Conservation (phyloP, 1,284 basidiomycete species). For the Ceratobasidium sp. region DNA sequence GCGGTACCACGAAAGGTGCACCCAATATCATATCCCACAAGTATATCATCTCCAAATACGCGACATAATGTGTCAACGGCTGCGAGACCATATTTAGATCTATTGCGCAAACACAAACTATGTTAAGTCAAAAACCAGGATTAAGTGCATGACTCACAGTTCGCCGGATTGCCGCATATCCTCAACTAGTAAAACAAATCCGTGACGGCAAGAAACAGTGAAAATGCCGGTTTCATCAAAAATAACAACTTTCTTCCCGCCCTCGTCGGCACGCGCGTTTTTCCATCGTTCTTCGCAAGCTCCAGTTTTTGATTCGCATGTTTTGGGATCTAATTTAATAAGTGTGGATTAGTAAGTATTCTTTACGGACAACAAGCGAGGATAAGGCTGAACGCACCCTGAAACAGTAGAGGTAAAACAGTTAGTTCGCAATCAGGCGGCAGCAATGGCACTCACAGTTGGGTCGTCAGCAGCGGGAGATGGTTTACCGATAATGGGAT, state of each 20-base stretch:
- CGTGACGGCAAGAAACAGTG: conserved; percentile 54
- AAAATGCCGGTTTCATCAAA: conserved; percentile 56
- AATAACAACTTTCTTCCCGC: conserved; percentile 51
- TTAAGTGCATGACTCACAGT: conserved; percentile 51
- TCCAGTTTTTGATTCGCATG: conserved; percentile 5
- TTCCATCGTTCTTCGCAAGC: conserved; percentile 53
- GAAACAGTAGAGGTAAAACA: too few relatives aligned
- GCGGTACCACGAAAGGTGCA: conserved; percentile 46
- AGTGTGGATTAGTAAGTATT: too few relatives aligned
- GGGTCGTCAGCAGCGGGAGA: too few relatives aligned
- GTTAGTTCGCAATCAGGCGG: too few relatives aligned
- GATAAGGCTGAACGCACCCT: too few relatives aligned
- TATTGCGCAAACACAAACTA: not conserved
- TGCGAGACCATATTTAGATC: conserved; percentile 38
- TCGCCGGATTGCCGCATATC: conserved; percentile 57
- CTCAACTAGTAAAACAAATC: conserved; percentile 50
- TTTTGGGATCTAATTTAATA: conserved; percentile 23
- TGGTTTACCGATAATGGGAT: too few relatives aligned
- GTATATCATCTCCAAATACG: conserved; percentile 29
- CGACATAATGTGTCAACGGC: conserved; percentile 18
- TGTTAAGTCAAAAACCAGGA: too few relatives aligned
- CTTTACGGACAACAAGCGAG: too few relatives aligned
- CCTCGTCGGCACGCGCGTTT: conserved; percentile 52
- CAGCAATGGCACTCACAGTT: too few relatives aligned
- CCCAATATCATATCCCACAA: conserved; percentile 48